Evolutionary conservation across 2,329 filamentous ascomycete genomes (phyloP).

Genomic region (Scolecobasidium constrictum): DNA sequence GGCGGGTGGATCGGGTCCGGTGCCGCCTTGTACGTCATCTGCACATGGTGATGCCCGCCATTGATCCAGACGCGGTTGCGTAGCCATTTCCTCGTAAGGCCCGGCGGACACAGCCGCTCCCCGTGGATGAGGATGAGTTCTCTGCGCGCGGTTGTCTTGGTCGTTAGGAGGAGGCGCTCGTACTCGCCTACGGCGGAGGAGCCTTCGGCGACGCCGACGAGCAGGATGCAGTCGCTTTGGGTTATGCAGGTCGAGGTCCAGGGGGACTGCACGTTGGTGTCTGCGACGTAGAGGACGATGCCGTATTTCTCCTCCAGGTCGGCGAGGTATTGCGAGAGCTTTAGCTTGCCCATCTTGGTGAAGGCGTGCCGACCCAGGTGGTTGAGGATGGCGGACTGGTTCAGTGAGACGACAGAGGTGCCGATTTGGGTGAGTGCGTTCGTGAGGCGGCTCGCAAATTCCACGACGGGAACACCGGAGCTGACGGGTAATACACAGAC

Average conservation of each 20-base stretch:
- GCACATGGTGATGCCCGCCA: slow-evolving; percentile 91
- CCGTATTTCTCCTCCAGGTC: slow-evolving; percentile 97
- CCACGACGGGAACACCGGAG: slow-evolving; percentile 81
- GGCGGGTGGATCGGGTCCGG: slow-evolving; percentile 66
- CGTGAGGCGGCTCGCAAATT: slow-evolving; percentile 84
- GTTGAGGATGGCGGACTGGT: slow-evolving; percentile 86
- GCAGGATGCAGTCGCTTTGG: slow-evolving; percentile 89
- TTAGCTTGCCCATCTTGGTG: slow-evolving; percentile 93
- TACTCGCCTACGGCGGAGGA: slow-evolving; percentile 91
- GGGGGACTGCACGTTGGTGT: slow-evolving; percentile 91
- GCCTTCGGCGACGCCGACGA: slow-evolving; percentile 83
- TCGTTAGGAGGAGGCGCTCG: slow-evolving; percentile 88
- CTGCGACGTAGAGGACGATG: slow-evolving; percentile 87
- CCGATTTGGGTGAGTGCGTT: slow-evolving; percentile 84
- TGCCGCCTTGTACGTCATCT: slow-evolving; percentile 78
- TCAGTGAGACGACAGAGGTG: slow-evolving; percentile 80
- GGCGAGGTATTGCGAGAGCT: slow-evolving; percentile 88
- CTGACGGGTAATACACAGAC: slow-evolving; percentile 88
- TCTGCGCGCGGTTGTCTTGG: slow-evolving; percentile 93
- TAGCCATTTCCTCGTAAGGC: slow-evolving; percentile 80
- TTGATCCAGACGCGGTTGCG: slow-evolving; percentile 92
- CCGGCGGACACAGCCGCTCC: slow-evolving; percentile 76
- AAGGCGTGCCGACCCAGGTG: slow-evolving; percentile 95
- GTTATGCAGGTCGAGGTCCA: slow-evolving; percentile 98
- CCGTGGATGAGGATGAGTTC: slow-evolving; percentile 81